phyloP scores from a whole-genome alignment of 1,284 basidiomycete genomes.

The Puccinia coronata region DNA sequence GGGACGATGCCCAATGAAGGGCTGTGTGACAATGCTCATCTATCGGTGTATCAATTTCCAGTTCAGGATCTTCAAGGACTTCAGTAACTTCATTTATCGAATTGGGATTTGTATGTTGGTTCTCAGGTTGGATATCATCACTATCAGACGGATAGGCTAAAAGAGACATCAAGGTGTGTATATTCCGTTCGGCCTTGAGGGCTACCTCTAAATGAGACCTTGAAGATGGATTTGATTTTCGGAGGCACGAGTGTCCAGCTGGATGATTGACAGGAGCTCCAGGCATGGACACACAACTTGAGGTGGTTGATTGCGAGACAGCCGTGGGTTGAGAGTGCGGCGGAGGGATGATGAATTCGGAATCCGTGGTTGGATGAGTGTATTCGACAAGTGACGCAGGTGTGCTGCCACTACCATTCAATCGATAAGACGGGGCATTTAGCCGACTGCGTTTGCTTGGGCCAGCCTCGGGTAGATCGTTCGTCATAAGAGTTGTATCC shows the following conservation, averaged over 20 bases:
- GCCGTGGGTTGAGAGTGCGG: neutral
- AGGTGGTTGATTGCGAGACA: constrained; percentile 14
- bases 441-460: constrained; percentile 33
- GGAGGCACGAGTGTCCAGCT: constrained; percentile 9
- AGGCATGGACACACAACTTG: neutral
- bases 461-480: constrained; percentile 29
- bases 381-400: constrained; percentile 13
- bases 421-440: constrained; percentile 29
- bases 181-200: constrained; percentile 26
- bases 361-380: constrained; percentile 6
- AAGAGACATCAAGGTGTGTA: constrained; percentile 33
- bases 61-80: constrained; percentile 52
- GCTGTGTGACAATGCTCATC: constrained; percentile 95
- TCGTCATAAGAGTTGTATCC: neutral
- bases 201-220: constrained; percentile 36
- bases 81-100: constrained; percentile 16
- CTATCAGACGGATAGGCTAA: constrained; percentile 22
- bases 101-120: constrained; percentile 4
- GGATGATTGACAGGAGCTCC: neutral
- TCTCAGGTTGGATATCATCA: constrained; percentile 2
- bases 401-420: constrained; percentile 12
- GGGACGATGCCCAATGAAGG: constrained; percentile 86
- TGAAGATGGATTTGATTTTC: constrained; percentile 23
- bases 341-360: neutral
- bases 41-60: constrained; percentile 77